These are phyloP conservation scores for Rhizopogon roseolus DNA, from an alignment of 768 basidiomycete genomes.

Conservation along the genomic window DNA sequence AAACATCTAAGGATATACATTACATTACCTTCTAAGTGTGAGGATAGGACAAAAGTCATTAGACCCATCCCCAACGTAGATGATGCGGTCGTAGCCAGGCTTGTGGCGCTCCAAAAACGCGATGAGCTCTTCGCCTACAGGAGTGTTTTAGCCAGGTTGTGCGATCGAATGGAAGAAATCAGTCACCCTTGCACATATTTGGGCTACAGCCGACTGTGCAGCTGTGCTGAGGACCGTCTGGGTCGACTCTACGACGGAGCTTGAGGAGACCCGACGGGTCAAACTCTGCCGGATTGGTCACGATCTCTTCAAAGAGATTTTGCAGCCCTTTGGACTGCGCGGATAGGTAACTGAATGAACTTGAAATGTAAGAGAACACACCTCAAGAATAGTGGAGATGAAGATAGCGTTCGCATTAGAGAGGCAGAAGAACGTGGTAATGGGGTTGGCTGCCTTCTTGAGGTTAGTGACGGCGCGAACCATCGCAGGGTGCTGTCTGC, in stretches of 20 bases:
- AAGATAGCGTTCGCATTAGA: slow-evolving; percentile 94
- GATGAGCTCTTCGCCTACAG: slow-evolving; percentile 84
- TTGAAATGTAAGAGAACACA: slow-evolving; percentile 18
- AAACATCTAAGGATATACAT: not conserved
- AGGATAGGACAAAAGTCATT: slow-evolving; percentile 96
- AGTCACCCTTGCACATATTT: slow-evolving; percentile 94
- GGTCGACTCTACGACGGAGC: slow-evolving; percentile 71
- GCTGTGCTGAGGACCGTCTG: slow-evolving; percentile 69
- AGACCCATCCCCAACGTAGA: slow-evolving; percentile 90
- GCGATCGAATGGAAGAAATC: not conserved
- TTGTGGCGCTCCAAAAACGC: slow-evolving; percentile 65
- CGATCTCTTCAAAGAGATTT: slow-evolving; percentile 72
- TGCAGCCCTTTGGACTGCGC: slow-evolving; percentile 71
- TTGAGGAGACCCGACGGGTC: slow-evolving; percentile 63
- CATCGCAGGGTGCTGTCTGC: slow-evolving; percentile 90
- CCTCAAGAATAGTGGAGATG: slow-evolving; percentile 87
- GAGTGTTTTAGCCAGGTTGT: not conserved
- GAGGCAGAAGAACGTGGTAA: slow-evolving; percentile 79
- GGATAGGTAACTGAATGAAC: not conserved
- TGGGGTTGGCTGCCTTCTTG: slow-evolving; percentile 57
- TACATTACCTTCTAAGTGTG: slow-evolving; percentile 61
- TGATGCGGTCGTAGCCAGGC: slow-evolving; percentile 65
- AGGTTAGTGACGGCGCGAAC: slow-evolving; percentile 77
- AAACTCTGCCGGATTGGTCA: slow-evolving; percentile 93
- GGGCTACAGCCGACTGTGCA: slow-evolving; percentile 87